A percentile compares a stretch with the other conserved stretches of the same genome.
Conservation (phyloP, 208 protist genomes). For the Leishmania amazonensis region DNA sequence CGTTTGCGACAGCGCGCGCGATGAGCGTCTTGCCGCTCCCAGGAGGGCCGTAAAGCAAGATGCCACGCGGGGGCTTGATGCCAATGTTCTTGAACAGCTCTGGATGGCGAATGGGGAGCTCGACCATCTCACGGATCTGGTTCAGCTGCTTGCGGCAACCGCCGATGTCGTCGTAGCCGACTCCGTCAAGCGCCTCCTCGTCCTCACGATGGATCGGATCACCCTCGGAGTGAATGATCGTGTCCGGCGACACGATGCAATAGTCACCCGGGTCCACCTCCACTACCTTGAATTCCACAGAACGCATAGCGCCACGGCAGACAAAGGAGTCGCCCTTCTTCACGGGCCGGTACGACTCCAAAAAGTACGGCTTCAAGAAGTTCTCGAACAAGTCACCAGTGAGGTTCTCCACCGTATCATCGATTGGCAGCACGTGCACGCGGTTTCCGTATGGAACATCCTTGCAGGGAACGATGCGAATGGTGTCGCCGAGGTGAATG, state of each 20-base stretch:
- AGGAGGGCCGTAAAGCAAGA: constrained; percentile 99
- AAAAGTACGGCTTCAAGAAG: constrained; percentile 99
- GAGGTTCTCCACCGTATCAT: constrained; percentile 99
- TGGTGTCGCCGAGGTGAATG: constrained; percentile 98
- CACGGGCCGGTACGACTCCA: constrained; percentile 99
- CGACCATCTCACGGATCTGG: constrained; percentile 99
- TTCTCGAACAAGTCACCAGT: constrained; percentile 99
- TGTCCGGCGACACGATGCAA: constrained; percentile 99
- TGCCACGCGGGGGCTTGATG: constrained; percentile 97
- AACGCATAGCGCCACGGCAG: constrained; percentile 96
- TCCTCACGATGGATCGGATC: constrained; percentile 99
- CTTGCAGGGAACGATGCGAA: constrained; percentile 95
- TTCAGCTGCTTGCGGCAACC: constrained; percentile 99
- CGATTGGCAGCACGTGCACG: constrained; percentile 99
- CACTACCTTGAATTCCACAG: constrained; percentile 99
- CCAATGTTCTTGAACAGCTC: constrained; percentile 99
- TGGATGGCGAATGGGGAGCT: constrained; percentile 99
- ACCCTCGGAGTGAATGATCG: constrained; percentile 99
- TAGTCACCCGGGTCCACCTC: constrained; percentile 98
- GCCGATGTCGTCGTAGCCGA: constrained; percentile 99
- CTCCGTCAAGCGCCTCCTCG: constrained; percentile 96
- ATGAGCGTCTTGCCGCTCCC: constrained; percentile 99
- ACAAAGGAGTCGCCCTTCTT: constrained; percentile 99
- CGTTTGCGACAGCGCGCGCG: constrained; percentile 99
- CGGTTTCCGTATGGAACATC: constrained; percentile 99